Percentiles rank a stretch among this genome's conserved stretches.
Conservation (phyloP, 257 asterid genomes). For the Knoxia roxburghii region DNA sequence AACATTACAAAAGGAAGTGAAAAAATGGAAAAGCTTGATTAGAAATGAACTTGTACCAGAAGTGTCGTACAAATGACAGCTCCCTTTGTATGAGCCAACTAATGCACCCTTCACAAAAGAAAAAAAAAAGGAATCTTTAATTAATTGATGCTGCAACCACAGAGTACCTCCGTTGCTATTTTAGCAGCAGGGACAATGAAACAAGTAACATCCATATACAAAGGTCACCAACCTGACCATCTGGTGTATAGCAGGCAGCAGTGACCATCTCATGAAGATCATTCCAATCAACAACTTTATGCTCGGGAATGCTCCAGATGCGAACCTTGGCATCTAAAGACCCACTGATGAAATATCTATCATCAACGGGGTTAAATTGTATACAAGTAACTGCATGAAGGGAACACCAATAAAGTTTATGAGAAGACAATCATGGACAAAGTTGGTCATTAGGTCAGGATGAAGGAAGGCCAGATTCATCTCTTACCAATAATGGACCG, state of each 20-base stretch:
- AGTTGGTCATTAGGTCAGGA: background rate
- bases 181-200: conserved; percentile 19
- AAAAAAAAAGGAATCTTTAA: conserved; percentile 14
- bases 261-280: conserved; percentile 99
- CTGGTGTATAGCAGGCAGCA: conserved; percentile 97
- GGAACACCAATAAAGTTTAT: conserved; percentile 26
- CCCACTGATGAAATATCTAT: conserved; percentile 96
- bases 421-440: conserved; percentile 3
- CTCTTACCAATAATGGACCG: background rate
- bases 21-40: background rate
- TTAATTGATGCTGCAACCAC: background rate
- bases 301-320: conserved; percentile 97
- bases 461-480: background rate
- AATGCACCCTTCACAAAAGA: conserved; percentile 62
- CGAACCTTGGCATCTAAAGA: conserved; percentile 97
- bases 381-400: conserved; percentile 82
- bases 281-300: conserved; percentile 94
- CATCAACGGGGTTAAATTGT: conserved; percentile 97
- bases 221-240: conserved; percentile 76
- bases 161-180: conserved; percentile 15
- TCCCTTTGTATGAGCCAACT: conserved; percentile 98
- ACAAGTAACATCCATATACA: conserved; percentile 6
- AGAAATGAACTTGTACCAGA: conserved; percentile 44
- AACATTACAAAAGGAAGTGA: conserved; percentile 12
- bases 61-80: conserved; percentile 74